A percentile compares a stretch with the other conserved stretches of the same genome.
phyloP scores from a whole-genome alignment of 208 protist genomes.

The Trypanosoma melophagium region DNA sequence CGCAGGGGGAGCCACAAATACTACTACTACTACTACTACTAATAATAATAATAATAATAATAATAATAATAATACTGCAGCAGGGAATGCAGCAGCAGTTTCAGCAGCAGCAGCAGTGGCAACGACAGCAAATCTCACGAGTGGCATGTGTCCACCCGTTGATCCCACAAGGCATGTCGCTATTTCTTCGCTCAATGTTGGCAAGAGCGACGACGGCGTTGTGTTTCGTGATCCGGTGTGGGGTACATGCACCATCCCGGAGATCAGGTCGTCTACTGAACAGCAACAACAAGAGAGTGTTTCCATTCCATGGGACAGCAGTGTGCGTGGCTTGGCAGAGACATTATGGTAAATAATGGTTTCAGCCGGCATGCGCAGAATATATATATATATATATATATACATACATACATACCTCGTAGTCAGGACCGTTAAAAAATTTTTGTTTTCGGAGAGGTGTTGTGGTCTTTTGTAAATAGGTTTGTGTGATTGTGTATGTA shows the following conservation, averaged over 20 bases:
- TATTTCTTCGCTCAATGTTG: not conserved
- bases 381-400: too few relatives aligned
- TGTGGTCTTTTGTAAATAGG: not conserved
- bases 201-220: conserved; percentile 21
- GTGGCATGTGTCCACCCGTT: conserved; percentile 11
- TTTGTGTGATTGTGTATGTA: not conserved
- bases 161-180: conserved; percentile 13
- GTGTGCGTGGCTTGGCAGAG: conserved; percentile 1
- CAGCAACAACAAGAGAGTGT: conserved; percentile 4
- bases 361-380: not conserved
- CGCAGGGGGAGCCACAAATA: not conserved
- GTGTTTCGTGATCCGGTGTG: conserved; percentile 31
- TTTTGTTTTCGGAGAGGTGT: too few relatives aligned
- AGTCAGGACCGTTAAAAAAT: too few relatives aligned
- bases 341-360: conserved; percentile 19
- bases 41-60: conserved; percentile 1
- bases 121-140: not conserved
- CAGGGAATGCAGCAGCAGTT: not conserved
- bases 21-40: not conserved
- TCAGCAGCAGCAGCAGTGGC: too few relatives aligned
- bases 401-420: too few relatives aligned
- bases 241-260: conserved; percentile 15
- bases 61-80: not conserved
- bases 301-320: conserved; percentile 19
- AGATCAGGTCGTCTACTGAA: conserved; percentile 7